Evolutionary conservation across 2,329 filamentous ascomycete genomes (phyloP), one percentile per base, ranked within the genome.

Genomic region (Nemania sp.): DNA sequence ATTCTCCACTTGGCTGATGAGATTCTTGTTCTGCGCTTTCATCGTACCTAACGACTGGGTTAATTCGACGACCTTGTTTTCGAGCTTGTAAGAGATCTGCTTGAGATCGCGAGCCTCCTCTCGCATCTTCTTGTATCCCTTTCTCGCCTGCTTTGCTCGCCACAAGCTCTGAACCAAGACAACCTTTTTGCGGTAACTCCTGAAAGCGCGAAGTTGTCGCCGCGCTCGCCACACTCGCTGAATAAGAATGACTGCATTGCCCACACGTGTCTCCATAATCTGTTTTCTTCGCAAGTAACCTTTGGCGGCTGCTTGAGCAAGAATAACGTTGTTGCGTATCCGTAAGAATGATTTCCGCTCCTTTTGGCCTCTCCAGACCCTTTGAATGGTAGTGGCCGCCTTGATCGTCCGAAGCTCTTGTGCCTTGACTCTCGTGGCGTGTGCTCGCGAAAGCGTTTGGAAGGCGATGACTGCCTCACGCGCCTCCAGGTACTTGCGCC

Each of bases 1-100:
- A 72, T 90, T 97, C 73, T 97, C 91, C 43, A 99, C 88, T 73
- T 97, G 92, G 30, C 83, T 86, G 64, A 89, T 80, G 57, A 99
- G 81, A 54, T 83, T 83, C 79, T 96, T 97, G 82, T 99, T 99
- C 75, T 96, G 90, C 59, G 87, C 84, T 78, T 96, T 96, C 81
- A 96, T 88, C 8, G 91, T 87, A 62, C 94, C 92, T 65, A 99
- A 76, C 44, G 88, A 90, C 73, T 99, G 94, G 1, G 94, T 99
- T 67, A 99, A 82, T 77, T 99, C 94, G 59, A 99, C 91, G 59
- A 99, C 94, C 84, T 99, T 99, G 82, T 99, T 97, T 74, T 99
- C 94, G 66, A 99, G 79, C 79, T 96, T 97, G 80, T 99, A 99
- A 2, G 94, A 97, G 64, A 99, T 99, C 74, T 97, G 93, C 80